Base-by-base conservation (phyloP, 257 asterid species). In the Lycium barbarum region DNA sequence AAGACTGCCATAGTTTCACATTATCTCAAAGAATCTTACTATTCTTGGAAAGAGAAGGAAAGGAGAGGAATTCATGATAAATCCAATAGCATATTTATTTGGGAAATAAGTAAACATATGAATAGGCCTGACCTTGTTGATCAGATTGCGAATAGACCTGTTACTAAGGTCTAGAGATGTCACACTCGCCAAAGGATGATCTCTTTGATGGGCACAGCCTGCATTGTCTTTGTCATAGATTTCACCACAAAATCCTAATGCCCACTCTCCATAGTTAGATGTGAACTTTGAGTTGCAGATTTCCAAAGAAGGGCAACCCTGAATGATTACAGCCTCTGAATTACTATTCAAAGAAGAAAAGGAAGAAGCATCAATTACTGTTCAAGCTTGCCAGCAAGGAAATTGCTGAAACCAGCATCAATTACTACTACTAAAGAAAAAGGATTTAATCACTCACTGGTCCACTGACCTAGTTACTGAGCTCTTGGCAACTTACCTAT, bases 191-290 rank as follows among this genome's bases (percentile, higher is more conserved):
- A 93, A 84, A 43, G 84, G 85, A 58, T 83, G 90, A 79, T 90
- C 92, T 88, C 84, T 78, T 81, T 85, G 91, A 86, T 74, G 83
- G 83, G 90, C 86, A 83, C 45, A 85, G 53, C 91, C 97, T 59
- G 97, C 95, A 85, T 90, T 91, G 86, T 92, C 97, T 59, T 89
- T 87, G 81, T 86, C 92, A 78, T 88, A 90, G 67, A 93, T 83
- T 83, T 98, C 98, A 88, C 97, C 99, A 92, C 97, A 95, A 89
- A 95, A 95, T 67, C 98, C 98, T 68, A 97, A 89, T 35, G 98
- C 98, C 98, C 98, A 97, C 86, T 86, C 88, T 26, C 98, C 97
- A 88, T 90, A 94, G 59, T 89, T 91, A 14, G 88, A 84, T 66
- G 98, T 97, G 90, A 95, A 95, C 70, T 67, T 86, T 57, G 98